These are phyloP conservation scores for Colletotrichum somersetense DNA, from an alignment of 2,329 filamentous ascomycete genomes.

Conservation along the genomic window DNA sequence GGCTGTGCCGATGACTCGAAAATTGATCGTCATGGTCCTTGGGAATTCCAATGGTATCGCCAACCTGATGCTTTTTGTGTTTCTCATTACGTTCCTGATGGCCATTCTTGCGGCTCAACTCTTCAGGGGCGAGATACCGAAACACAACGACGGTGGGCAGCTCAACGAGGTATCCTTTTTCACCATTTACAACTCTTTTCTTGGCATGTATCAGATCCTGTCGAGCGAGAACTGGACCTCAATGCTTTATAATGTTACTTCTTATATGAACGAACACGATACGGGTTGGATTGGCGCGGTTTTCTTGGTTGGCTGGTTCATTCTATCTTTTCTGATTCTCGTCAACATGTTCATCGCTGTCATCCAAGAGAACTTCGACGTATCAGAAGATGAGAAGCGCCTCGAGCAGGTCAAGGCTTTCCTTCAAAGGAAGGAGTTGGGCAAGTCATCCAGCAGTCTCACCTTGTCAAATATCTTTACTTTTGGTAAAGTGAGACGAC, in stretches of 20 bases:
- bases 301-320: conserved; percentile 96
- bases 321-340: conserved; percentile 93
- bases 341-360: conserved; percentile 99
- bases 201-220: conserved; percentile 97
- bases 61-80: conserved; percentile 96
- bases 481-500: conserved; percentile 69
- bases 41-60: conserved; percentile 92
- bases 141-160: conserved; percentile 70
- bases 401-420: conserved; percentile 97
- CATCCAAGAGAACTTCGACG: conserved; percentile 99
- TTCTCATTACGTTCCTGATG: conserved; percentile 92
- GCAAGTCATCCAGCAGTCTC: conserved; percentile 78
- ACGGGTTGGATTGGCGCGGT: conserved; percentile 94
- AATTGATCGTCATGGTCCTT: conserved; percentile 88
- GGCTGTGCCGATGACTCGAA: conserved; percentile 86
- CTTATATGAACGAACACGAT: conserved; percentile 71
- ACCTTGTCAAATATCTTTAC: conserved; percentile 79
- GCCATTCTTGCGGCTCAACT: conserved; percentile 94
- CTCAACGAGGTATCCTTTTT: conserved; percentile 81
- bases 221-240: conserved; percentile 97
- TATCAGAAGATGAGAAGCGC: conserved; percentile 97
- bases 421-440: conserved; percentile 89
- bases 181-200: conserved; percentile 93
- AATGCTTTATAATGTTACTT: conserved; percentile 86
- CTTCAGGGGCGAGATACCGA: conserved; percentile 86